phyloP scores from a whole-genome alignment of 2,329 filamentous ascomycete species.

The Cladosporium sp. region DNA sequence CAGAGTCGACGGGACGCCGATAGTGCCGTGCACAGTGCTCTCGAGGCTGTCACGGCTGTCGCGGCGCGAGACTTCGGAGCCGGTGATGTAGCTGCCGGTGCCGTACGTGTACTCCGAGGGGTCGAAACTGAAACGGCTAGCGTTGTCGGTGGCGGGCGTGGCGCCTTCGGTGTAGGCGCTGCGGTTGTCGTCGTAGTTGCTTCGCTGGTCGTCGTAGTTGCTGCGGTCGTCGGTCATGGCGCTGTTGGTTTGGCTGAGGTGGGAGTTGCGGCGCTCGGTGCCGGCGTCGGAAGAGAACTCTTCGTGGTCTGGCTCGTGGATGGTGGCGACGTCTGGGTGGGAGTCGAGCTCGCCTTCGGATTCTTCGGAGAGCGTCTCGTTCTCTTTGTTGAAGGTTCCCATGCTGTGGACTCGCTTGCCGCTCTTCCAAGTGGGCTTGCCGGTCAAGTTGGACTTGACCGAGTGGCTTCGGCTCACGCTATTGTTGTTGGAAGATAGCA shows the following conservation, averaged over 20 bases:
- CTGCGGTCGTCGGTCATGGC: conserved; percentile 21
- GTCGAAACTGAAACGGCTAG: conserved; percentile 38
- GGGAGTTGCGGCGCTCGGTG: conserved; percentile 26
- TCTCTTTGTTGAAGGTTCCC: conserved; percentile 41
- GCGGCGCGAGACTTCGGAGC: conserved; percentile 43
- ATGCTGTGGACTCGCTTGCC: conserved; percentile 28
- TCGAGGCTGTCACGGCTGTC: conserved; percentile 37
- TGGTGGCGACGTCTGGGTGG: conserved; percentile 18
- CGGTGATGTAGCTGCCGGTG: conserved; percentile 48
- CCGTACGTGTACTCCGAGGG: conserved; percentile 44
- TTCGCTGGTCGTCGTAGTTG: too few species aligned
- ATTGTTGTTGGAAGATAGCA: conserved; percentile 22
- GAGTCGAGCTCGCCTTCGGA: conserved; percentile 34
- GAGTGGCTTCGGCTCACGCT: conserved; percentile 34
- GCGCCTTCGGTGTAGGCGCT: conserved; percentile 20
- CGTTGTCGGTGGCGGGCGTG: conserved; percentile 24
- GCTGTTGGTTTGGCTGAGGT: conserved; percentile 20
- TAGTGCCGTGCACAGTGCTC: conserved; percentile 24
- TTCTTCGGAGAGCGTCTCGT: conserved; percentile 42
- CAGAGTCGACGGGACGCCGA: conserved; percentile 27
- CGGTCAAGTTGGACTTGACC: conserved; percentile 29
- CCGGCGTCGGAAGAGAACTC: conserved; percentile 25
- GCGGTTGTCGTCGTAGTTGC: too few species aligned
- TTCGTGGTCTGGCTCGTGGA: conserved; percentile 16
- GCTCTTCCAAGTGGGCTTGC: conserved; percentile 31